Percentiles rank a stretch among this genome's conserved stretches.
Conservation (phyloP, 257 asterid genomes). For the Jacaranda mimosifolia region DNA sequence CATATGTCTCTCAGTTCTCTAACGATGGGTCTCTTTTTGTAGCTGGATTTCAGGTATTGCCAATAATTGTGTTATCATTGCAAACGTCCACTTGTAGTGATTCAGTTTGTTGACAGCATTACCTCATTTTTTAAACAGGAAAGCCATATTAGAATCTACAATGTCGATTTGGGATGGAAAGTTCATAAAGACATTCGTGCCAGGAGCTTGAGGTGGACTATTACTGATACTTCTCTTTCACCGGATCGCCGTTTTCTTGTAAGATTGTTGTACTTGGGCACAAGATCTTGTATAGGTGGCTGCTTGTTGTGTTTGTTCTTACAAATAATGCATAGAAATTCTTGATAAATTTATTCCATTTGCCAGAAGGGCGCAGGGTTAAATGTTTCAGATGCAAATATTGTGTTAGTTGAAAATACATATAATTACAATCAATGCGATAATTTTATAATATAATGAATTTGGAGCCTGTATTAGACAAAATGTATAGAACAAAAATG, state of each 20-base stretch:
- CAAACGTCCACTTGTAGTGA: not conserved
- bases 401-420: too few relatives aligned
- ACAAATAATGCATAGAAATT: not conserved
- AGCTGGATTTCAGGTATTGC: conserved; percentile 89
- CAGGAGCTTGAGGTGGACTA: conserved; percentile 90
- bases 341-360: conserved; percentile 12
- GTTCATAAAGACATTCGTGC: conserved; percentile 84
- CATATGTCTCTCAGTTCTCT: conserved; percentile 88
- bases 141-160: conserved; percentile 81
- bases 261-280: conserved; percentile 38
- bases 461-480: too few relatives aligned
- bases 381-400: too few relatives aligned
- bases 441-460: too few relatives aligned
- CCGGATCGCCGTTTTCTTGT: conserved; percentile 92
- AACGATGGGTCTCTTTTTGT: conserved; percentile 87
- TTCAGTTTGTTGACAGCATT: conserved; percentile 8
- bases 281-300: conserved; percentile 8
- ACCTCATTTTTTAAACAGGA: conserved; percentile 54
- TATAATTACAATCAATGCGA: too few relatives aligned
- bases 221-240: conserved; percentile 91
- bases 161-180: conserved; percentile 85
- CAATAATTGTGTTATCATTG: conserved; percentile 14
- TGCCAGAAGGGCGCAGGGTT: not conserved
- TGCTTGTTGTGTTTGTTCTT: not conserved
- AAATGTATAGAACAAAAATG: too few relatives aligned